A percentile compares a stretch with the other conserved stretches of the same genome.
These are phyloP conservation scores for Phylloporus sp. DNA, from an alignment of 768 basidiomycete genomes.

Conservation along the genomic window DNA sequence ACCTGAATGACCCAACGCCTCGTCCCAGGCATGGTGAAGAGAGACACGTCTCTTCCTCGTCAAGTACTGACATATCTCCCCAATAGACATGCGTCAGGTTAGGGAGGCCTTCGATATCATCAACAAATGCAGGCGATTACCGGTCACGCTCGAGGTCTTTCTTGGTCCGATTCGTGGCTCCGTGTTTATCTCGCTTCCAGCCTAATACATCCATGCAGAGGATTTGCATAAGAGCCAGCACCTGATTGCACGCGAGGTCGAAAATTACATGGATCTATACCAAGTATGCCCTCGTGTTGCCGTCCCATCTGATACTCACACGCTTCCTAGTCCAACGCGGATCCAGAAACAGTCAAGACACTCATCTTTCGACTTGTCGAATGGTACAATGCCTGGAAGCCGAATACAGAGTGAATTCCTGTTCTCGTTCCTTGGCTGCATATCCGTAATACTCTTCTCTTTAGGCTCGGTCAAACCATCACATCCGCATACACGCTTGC, in stretches of 20 bases:
- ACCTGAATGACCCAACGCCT: conserved; percentile 39
- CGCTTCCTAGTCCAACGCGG: conserved; percentile 39
- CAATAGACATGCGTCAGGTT: conserved; percentile 44
- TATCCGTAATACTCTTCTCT: conserved; percentile 7
- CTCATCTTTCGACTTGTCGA: conserved; percentile 58
- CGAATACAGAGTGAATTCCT: conserved; percentile 52
- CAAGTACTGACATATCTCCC: not conserved
- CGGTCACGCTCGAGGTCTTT: conserved; percentile 64
- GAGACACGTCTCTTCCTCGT: conserved; percentile 1
- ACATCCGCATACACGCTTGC: conserved; percentile 56
- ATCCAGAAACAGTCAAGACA: conserved; percentile 45
- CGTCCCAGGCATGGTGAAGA: conserved; percentile 27
- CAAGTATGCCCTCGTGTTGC: conserved; percentile 40
- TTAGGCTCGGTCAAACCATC: conserved; percentile 58
- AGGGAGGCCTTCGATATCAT: conserved; percentile 55
- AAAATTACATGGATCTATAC: conserved; percentile 52
- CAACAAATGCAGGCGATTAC: conserved; percentile 53
- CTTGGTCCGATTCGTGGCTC: conserved; percentile 44
- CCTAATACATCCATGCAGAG: conserved; percentile 37
- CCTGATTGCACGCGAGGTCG: conserved; percentile 58
- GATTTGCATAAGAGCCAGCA: conserved; percentile 55
- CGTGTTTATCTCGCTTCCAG: not conserved
- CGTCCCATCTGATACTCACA: not conserved
- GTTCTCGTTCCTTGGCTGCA: not conserved
- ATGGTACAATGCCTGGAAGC: conserved; percentile 77